Evolutionary conservation across 106 monocot species (phyloP).

Genomic region (Platanthera guangdongensis): DNA sequence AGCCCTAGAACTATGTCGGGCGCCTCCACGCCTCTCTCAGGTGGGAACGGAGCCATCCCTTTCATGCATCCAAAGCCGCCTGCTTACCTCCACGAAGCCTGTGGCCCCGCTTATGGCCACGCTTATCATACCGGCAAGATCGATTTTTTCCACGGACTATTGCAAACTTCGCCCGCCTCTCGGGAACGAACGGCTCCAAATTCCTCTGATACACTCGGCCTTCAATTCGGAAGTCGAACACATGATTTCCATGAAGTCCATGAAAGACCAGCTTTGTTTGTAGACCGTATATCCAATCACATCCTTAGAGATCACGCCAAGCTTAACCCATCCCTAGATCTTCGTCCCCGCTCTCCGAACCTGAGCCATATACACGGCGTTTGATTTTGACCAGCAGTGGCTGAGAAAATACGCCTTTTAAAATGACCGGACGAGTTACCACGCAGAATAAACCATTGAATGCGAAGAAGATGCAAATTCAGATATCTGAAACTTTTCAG

Average conservation of each 20-base stretch:
- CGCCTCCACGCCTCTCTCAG: slow-evolving; percentile 76
- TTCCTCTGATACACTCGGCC: slow-evolving; percentile 27
- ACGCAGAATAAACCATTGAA: slow-evolving; percentile 7
- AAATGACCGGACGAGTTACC: slow-evolving; percentile 1
- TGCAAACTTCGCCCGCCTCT: slow-evolving; percentile 19
- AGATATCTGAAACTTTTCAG: slow-evolving; percentile 2
- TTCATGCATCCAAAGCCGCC: slow-evolving; percentile 40
- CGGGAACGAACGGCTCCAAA: slow-evolving; percentile 28
- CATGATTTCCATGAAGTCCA: slow-evolving; percentile 24
- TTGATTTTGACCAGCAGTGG: neutral
- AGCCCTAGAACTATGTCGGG: slow-evolving; percentile 88
- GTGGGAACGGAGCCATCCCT: slow-evolving; percentile 56
- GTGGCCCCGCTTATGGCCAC: neutral
- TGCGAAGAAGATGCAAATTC: neutral
- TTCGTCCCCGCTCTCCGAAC: slow-evolving; percentile 11
- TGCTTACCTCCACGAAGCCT: slow-evolving; percentile 21
- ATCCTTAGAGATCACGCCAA: slow-evolving; percentile 31
- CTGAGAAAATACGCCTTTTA: neutral
- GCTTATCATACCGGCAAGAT: slow-evolving; percentile 21
- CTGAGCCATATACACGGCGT: slow-evolving; percentile 4
- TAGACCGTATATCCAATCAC: slow-evolving; percentile 21
- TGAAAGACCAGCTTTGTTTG: slow-evolving; percentile 23
- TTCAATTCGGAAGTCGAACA: slow-evolving; percentile 33
- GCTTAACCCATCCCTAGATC: slow-evolving; percentile 28
- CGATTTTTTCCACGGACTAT: slow-evolving; percentile 26